Percentiles rank a stretch among this genome's conserved stretches.
Conservation (phyloP, 179 eudicot species). For the Beta macrorhiza region DNA sequence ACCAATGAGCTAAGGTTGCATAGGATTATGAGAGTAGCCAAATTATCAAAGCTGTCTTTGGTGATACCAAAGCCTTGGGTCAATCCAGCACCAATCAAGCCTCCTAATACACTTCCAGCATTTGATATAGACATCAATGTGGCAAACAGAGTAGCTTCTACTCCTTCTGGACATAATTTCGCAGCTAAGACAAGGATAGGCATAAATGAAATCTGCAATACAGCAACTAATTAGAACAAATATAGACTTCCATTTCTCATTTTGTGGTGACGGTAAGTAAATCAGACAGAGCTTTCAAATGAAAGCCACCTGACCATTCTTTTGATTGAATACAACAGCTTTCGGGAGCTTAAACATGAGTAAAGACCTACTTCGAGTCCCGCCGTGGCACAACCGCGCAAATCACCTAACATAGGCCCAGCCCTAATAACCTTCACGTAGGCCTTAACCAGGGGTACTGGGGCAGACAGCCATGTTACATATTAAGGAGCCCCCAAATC, state of each 20-base stretch:
- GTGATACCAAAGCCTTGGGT: slow-evolving; percentile 86
- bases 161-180: slow-evolving; percentile 80
- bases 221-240: neutral
- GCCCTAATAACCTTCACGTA: no score
- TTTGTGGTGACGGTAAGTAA: no score
- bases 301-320: no score
- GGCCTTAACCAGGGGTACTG: no score
- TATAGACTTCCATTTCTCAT: no score
- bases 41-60: slow-evolving; percentile 69
- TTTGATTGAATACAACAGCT: no score
- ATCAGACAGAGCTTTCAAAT: no score
- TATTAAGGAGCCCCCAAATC: no score
- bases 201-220: slow-evolving; percentile 87
- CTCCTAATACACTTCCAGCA: slow-evolving; percentile 86
- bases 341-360: neutral
- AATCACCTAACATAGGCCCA: no score
- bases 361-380: neutral
- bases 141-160: slow-evolving; percentile 97
- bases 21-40: slow-evolving; percentile 63
- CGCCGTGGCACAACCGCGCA: no score
- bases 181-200: slow-evolving; percentile 97
- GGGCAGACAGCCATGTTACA: no score
- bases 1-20: slow-evolving; percentile 92
- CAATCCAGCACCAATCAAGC: slow-evolving; percentile 82
- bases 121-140: slow-evolving; percentile 96